phyloP scores from a whole-genome alignment of 1,284 basidiomycete species.

The Polyporus tsugae region DNA sequence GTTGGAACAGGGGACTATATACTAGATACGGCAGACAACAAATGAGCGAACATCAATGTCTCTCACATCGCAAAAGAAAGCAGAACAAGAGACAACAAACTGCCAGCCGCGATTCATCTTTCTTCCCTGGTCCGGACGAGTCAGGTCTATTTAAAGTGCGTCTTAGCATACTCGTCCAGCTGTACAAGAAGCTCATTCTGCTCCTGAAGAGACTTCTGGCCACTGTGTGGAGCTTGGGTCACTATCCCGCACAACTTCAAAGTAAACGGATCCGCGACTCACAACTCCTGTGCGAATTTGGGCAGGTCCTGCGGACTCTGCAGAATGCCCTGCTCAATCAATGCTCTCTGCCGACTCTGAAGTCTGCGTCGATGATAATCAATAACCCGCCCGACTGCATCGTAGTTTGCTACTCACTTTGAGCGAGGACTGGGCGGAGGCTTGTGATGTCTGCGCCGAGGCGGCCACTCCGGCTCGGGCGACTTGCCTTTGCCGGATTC shows the following conservation, averaged over 20 bases:
- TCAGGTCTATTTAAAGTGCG: constrained; percentile 19
- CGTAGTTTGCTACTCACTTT: constrained; percentile 51
- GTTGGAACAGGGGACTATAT: no score
- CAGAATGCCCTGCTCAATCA: constrained; percentile 68
- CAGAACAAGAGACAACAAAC: neutral
- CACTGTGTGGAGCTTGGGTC: constrained; percentile 11
- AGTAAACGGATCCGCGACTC: constrained; percentile 36
- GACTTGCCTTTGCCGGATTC: constrained; percentile 31
- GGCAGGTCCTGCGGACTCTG: constrained; percentile 56
- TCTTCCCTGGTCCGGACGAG: neutral
- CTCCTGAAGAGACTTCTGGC: constrained; percentile 25
- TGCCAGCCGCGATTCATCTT: neutral
- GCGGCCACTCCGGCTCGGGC: constrained; percentile 66
- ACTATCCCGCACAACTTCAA: neutral
- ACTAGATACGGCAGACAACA: no score
- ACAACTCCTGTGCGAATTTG: constrained; percentile 71
- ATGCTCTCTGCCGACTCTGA: constrained; percentile 59
- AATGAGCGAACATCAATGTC: no score
- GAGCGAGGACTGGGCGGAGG: constrained; percentile 53
- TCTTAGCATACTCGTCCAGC: constrained; percentile 34
- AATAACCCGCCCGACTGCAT: constrained; percentile 7
- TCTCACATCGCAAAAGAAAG: neutral
- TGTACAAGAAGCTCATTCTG: constrained; percentile 31
- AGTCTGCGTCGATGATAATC: constrained; percentile 48
- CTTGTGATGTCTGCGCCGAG: constrained; percentile 65